Evolutionary conservation across 1,284 basidiomycete genomes (phyloP).

Genomic region (Uromyces viciae-fabae): DNA sequence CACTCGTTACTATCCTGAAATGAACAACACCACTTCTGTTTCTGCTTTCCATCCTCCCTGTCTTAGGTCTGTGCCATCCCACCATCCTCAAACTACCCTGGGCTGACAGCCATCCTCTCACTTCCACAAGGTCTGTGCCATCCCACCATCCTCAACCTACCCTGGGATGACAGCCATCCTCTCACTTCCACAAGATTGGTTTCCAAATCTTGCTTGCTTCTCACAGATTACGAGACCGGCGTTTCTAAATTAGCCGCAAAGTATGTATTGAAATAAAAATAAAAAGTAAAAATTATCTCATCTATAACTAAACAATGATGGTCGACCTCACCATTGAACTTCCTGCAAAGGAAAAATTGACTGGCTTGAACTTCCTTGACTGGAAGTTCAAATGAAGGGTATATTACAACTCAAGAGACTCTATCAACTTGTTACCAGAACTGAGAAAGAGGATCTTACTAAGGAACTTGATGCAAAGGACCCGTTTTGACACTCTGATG

Average conservation of each 20-base stretch:
- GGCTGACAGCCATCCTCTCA: no score
- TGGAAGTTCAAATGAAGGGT: neutral
- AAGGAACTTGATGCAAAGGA: neutral
- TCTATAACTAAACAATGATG: neutral
- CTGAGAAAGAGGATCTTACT: neutral
- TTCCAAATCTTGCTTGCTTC: neutral
- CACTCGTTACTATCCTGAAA: no score
- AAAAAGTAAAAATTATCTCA: no score
- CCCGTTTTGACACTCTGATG: neutral
- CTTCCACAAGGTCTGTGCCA: no score
- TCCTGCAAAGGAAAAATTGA: neutral
- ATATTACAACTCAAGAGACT: neutral
- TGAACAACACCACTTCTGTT: no score
- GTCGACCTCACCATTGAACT: neutral
- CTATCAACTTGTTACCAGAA: neutral
- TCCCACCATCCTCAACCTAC: no score
- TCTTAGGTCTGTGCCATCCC: no score
- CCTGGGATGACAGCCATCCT: no score
- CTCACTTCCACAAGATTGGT: no score
- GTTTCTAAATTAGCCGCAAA: neutral
- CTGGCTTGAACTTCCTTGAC: neutral
- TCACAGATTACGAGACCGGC: conserved; percentile 13
- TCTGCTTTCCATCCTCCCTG: no score
- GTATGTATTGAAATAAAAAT: neutral
- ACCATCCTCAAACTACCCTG: no score